A percentile compares a stretch with the other conserved stretches of the same genome.
These are phyloP conservation scores for Aureoboletus auriporus DNA, from an alignment of 768 basidiomycete genomes.

Conservation along the genomic window DNA sequence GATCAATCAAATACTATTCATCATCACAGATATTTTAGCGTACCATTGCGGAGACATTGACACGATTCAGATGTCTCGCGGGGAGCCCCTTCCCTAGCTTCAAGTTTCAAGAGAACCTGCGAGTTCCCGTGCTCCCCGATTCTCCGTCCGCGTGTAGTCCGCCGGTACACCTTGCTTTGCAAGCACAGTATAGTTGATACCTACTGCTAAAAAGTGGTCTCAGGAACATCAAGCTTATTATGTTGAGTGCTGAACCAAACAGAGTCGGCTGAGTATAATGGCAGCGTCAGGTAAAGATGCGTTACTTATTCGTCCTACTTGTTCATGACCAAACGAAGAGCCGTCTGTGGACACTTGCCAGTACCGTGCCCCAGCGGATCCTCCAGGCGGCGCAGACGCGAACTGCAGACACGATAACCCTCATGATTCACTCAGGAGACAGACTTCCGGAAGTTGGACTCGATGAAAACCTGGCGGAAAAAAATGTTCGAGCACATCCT, in stretches of 20 bases:
- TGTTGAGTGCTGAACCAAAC: conserved; percentile 48
- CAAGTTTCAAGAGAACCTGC: conserved; percentile 18
- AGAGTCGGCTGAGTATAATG: conserved; percentile 33
- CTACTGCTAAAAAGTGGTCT: conserved; percentile 38
- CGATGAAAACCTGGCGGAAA: conserved; percentile 45
- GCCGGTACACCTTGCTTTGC: conserved; percentile 40
- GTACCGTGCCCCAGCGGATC: conserved; percentile 34
- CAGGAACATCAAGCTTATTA: conserved; percentile 34
- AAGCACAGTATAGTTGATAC: conserved; percentile 31
- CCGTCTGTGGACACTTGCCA: conserved; percentile 41
- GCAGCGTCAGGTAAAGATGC: background rate
- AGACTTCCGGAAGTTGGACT: conserved; percentile 39
- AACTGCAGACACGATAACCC: conserved; percentile 35
- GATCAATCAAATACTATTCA: background rate
- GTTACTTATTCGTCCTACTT: conserved; percentile 5
- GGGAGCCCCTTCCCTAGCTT: conserved; percentile 15
- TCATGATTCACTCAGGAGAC: conserved; percentile 41
- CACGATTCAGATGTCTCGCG: conserved; percentile 18
- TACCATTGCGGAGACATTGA: conserved; percentile 19
- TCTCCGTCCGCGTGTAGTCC: conserved; percentile 33
- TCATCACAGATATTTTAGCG: background rate
- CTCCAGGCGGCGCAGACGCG: conserved; percentile 29
- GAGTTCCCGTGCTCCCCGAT: conserved; percentile 27
- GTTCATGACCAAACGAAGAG: conserved; percentile 46
- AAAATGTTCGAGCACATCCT: conserved; percentile 46